phyloP scores from a whole-genome alignment of 1,284 basidiomycete species.

The Chondrostereum purpureum region DNA sequence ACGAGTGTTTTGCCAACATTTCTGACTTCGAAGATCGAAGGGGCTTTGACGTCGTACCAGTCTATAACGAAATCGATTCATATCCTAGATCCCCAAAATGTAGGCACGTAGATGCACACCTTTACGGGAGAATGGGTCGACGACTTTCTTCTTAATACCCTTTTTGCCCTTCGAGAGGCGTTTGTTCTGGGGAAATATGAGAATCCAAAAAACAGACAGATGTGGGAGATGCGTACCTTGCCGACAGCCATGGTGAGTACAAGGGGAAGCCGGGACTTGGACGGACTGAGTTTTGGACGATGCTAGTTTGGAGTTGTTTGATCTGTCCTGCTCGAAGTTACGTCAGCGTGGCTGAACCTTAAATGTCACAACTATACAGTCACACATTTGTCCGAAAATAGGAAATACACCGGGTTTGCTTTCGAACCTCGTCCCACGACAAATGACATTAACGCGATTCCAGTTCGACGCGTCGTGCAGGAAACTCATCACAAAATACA shows the following conservation, averaged over 20 bases:
- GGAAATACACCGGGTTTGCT: too few relatives aligned
- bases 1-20: conserved; percentile 99
- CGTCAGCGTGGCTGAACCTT: conserved; percentile 26
- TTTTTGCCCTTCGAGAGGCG: conserved; percentile 99
- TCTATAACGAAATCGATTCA: conserved; percentile 44
- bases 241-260: conserved; percentile 82
- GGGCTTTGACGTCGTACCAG: conserved; percentile 99
- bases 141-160: conserved; percentile 99
- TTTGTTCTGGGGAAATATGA: conserved; percentile 70
- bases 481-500: conserved; percentile 35
- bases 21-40: conserved; percentile 94
- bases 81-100: conserved; percentile 2
- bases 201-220: neutral
- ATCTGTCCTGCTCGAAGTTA: conserved; percentile 19
- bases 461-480: conserved; percentile 60
- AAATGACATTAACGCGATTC: conserved; percentile 42
- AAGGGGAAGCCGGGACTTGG: conserved; percentile 41
- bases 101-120: conserved; percentile 38
- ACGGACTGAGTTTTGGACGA: conserved; percentile 41
- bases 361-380: conserved; percentile 43
- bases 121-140: conserved; percentile 99
- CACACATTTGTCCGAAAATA: conserved; percentile 14
- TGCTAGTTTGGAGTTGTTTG: conserved; percentile 34
- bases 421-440: neutral
- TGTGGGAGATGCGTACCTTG: conserved; percentile 52